phyloP scores from a whole-genome alignment of 129 eudicot genomes.

The Helianthus tuberosus region DNA sequence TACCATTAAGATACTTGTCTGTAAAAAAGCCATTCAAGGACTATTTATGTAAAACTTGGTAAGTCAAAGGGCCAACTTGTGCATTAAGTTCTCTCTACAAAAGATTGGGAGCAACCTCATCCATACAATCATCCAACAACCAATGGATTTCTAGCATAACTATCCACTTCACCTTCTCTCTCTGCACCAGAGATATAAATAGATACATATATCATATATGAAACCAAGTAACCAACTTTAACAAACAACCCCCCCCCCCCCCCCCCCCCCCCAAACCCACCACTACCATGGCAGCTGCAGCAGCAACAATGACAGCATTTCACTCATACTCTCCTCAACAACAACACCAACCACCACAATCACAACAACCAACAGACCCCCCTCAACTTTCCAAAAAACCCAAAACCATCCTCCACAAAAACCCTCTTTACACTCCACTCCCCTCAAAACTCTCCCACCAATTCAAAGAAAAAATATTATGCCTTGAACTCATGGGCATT shows the following conservation, averaged over 20 bases:
- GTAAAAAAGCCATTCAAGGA: neutral
- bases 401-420: constrained; percentile 62
- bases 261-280: neutral
- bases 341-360: constrained; percentile 24
- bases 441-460: constrained; percentile 65
- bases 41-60: constrained; percentile 8
- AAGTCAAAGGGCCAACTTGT: constrained; percentile 16
- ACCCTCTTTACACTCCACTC: constrained; percentile 78
- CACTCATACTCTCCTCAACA: constrained; percentile 40
- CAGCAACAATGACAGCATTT: constrained; percentile 33
- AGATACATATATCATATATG: neutral
- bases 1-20: neutral
- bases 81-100: neutral
- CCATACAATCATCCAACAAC: constrained; percentile 44
- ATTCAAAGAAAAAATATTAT: constrained; percentile 88
- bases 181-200: neutral
- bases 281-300: constrained; percentile 28
- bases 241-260: neutral
- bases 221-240: neutral
- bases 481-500: constrained; percentile 92
- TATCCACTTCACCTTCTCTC: constrained; percentile 16
- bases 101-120: constrained; percentile 36
- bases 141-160: constrained; percentile 33
- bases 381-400: constrained; percentile 53
- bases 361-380: constrained; percentile 37